Evolutionary conservation across 345 rosid species (phyloP).

Genomic region (Populus ilicifolia): DNA sequence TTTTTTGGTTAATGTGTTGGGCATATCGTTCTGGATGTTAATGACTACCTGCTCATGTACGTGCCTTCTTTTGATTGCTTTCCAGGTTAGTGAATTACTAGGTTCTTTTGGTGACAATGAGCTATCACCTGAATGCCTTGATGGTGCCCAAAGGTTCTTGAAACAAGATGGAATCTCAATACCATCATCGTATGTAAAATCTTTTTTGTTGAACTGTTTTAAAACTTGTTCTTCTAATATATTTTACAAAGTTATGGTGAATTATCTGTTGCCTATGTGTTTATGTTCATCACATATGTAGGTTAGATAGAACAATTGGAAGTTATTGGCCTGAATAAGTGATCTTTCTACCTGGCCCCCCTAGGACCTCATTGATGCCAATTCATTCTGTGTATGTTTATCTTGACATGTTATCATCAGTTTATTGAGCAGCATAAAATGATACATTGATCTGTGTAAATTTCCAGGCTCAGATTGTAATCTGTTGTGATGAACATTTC

Average conservation of each 20-base stretch:
- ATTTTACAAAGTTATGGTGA: neutral
- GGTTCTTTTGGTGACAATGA: slow-evolving; percentile 99
- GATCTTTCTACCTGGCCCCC: neutral
- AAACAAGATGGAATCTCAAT: slow-evolving; percentile 93
- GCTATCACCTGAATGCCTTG: slow-evolving; percentile 98
- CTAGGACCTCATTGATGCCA: neutral
- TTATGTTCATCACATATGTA: neutral
- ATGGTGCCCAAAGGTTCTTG: slow-evolving; percentile 96
- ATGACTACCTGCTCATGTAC: slow-evolving; percentile 11
- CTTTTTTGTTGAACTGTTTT: neutral
- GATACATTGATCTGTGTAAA: neutral
- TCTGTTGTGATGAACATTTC: too few relatives aligned
- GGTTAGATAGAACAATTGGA: neutral
- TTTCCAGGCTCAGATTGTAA: too few relatives aligned
- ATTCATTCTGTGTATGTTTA: neutral
- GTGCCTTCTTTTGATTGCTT: slow-evolving; percentile 22
- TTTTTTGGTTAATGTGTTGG: slow-evolving; percentile 1
- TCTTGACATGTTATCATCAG: neutral
- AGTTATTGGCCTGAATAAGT: neutral
- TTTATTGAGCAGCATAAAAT: neutral
- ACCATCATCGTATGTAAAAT: slow-evolving; percentile 79
- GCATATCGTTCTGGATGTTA: neutral
- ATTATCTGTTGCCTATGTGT: neutral
- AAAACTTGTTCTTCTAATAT: neutral
- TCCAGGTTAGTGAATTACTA: slow-evolving; percentile 85